Conservation (phyloP, 495 filamentous ascomycete genomes). For the Glarea lozoyensis region DNA sequence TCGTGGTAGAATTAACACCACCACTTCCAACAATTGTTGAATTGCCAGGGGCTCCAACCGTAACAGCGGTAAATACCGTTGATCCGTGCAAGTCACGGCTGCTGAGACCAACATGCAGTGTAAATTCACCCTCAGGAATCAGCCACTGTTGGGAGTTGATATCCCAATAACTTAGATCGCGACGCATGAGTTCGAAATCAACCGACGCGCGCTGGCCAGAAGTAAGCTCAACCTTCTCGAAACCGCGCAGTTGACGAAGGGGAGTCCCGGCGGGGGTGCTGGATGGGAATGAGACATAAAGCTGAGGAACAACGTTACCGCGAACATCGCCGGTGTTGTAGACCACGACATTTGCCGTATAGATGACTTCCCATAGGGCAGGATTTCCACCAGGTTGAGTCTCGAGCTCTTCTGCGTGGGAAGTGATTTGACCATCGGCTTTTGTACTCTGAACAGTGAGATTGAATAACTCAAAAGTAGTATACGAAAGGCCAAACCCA, state of each 20-base stretch:
- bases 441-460: too few species aligned
- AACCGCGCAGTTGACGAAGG: constrained; percentile 50
- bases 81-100: constrained; percentile 39
- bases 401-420: constrained; percentile 45
- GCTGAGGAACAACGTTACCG: constrained; percentile 75
- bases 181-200: constrained; percentile 61
- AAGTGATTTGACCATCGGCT: too few species aligned
- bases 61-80: too few species aligned
- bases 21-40: too few species aligned
- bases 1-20: too few species aligned
- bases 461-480: too few species aligned
- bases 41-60: too few species aligned
- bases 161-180: constrained; percentile 74
- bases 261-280: constrained; percentile 57
- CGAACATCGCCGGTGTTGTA: constrained; percentile 65
- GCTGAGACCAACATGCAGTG: constrained; percentile 33
- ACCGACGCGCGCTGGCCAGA: constrained; percentile 49
- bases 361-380: constrained; percentile 68
- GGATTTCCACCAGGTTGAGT: constrained; percentile 74
- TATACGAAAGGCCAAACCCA: too few species aligned
- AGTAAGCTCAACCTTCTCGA: constrained; percentile 51
- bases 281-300: constrained; percentile 54
- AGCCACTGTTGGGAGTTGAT: constrained; percentile 70
- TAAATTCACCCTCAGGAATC: constrained; percentile 38
- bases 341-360: constrained; percentile 63